phyloP scores from a whole-genome alignment of 306 rosid species.

The Glycyrrhiza uralensis region DNA sequence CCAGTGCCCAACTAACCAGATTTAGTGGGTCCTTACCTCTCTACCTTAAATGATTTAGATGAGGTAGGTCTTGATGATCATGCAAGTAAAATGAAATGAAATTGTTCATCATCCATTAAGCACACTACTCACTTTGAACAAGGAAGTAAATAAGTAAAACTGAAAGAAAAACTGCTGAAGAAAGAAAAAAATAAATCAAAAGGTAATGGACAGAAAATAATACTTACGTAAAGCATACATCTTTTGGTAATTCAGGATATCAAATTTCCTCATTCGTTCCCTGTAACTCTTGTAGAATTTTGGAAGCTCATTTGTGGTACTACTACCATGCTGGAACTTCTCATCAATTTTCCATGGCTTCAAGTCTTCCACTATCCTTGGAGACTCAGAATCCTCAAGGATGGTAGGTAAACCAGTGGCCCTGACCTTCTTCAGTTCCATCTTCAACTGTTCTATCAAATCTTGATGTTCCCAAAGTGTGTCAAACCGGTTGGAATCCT shows the following conservation, averaged over 20 bases:
- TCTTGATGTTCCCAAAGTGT: constrained; percentile 93
- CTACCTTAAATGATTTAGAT: constrained; percentile 19
- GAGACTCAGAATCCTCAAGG: constrained; percentile 85
- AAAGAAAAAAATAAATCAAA: not conserved
- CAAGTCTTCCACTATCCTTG: constrained; percentile 71
- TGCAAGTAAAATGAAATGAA: constrained; percentile 21
- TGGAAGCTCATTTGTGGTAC: constrained; percentile 60
- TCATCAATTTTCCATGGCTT: constrained; percentile 98
- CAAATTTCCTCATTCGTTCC: constrained; percentile 93
- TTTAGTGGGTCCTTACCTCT: constrained; percentile 43
- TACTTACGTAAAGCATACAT: constrained; percentile 86
- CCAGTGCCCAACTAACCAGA: constrained; percentile 41
- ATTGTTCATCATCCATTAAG: constrained; percentile 4
- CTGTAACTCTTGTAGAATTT: constrained; percentile 76
- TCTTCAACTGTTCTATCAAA: constrained; percentile 77
- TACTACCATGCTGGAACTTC: constrained; percentile 46
- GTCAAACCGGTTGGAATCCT: constrained; percentile 64
- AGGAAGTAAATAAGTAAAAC: not conserved
- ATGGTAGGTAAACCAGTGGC: constrained; percentile 88
- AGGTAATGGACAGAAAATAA: not conserved
- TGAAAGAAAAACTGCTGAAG: not conserved
- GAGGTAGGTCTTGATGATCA: constrained; percentile 37
- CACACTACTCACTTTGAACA: not conserved
- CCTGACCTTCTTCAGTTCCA: constrained; percentile 81
- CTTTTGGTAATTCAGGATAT: constrained; percentile 95